Evolutionary conservation across 2,329 filamentous ascomycete species (phyloP).

Genomic region (Alternaria arbusti): DNA sequence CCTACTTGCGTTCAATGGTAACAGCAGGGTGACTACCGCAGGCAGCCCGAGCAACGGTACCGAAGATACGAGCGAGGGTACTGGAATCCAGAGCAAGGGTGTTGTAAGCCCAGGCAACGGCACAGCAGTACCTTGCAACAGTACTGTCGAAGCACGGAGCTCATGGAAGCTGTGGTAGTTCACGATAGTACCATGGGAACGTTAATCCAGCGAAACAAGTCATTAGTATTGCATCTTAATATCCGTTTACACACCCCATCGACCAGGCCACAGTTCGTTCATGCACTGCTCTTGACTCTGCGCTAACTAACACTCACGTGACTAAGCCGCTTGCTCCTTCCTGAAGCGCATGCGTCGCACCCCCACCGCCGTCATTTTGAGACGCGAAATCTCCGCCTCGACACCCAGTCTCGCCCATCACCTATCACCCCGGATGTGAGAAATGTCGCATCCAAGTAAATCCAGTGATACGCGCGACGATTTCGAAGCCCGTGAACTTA

Average conservation of each 20-base stretch:
- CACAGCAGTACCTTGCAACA: not conserved
- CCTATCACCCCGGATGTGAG: no score
- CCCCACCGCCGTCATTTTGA: not conserved
- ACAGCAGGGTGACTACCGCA: not conserved
- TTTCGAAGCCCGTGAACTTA: no score
- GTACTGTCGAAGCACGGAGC: not conserved
- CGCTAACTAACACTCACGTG: not conserved
- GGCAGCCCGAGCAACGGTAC: not conserved
- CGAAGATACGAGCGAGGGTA: not conserved
- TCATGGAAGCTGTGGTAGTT: not conserved
- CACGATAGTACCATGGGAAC: not conserved
- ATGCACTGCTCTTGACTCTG: no score
- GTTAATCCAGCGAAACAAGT: not conserved
- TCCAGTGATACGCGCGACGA: no score
- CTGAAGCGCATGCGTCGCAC: not conserved
- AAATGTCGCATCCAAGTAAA: no score
- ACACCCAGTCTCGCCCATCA: no score
- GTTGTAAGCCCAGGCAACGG: not conserved
- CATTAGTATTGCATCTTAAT: not conserved
- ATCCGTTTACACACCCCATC: no score
- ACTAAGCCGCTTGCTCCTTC: not conserved
- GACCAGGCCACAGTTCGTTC: no score
- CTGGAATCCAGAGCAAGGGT: not conserved
- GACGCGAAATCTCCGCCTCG: not conserved
- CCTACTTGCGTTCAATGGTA: conserved; percentile 39